These are phyloP conservation scores for Rauvolfia tetraphylla DNA, from an alignment of 257 asterid genomes.

Conservation along the genomic window DNA sequence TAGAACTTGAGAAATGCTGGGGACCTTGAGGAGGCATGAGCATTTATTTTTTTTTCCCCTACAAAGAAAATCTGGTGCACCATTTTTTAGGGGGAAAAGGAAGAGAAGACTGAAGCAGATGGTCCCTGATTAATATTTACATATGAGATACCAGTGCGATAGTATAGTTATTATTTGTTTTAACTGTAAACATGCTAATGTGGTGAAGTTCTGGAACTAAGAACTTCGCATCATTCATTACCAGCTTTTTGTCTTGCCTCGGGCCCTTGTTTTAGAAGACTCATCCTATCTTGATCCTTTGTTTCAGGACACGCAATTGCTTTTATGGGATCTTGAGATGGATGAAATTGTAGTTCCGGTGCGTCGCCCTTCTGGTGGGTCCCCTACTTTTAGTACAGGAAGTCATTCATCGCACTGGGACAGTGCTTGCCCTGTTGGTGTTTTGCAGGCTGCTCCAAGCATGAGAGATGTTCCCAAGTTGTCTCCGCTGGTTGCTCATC, in stretches of 20 bases:
- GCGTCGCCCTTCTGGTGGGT: slow-evolving; percentile 92
- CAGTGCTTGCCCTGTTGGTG: slow-evolving; percentile 65
- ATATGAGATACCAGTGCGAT: not conserved
- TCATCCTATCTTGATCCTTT: not conserved
- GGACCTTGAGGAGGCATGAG: not conserved
- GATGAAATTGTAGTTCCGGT: slow-evolving; percentile 96
- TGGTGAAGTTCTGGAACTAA: not conserved
- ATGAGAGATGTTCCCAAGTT: slow-evolving; percentile 85
- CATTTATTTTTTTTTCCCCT: not conserved
- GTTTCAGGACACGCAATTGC: slow-evolving; percentile 82
- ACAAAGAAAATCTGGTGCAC: not conserved
- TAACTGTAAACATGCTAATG: not conserved
- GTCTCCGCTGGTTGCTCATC: slow-evolving; percentile 78
- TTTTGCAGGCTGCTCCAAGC: slow-evolving; percentile 87
- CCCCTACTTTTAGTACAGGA: slow-evolving; percentile 86
- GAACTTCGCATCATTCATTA: not conserved
- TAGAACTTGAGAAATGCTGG: not conserved
- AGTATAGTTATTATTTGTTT: not conserved
- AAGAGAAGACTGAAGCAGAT: not conserved
- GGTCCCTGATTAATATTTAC: not conserved
- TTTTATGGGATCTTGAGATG: slow-evolving; percentile 96
- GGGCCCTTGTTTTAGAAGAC: not conserved
- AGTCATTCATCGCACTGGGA: slow-evolving; percentile 99
- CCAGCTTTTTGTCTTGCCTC: not conserved
- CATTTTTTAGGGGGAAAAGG: not conserved